Conservation (phyloP, 495 filamentous ascomycete genomes). For the Tuber aestivum region DNA sequence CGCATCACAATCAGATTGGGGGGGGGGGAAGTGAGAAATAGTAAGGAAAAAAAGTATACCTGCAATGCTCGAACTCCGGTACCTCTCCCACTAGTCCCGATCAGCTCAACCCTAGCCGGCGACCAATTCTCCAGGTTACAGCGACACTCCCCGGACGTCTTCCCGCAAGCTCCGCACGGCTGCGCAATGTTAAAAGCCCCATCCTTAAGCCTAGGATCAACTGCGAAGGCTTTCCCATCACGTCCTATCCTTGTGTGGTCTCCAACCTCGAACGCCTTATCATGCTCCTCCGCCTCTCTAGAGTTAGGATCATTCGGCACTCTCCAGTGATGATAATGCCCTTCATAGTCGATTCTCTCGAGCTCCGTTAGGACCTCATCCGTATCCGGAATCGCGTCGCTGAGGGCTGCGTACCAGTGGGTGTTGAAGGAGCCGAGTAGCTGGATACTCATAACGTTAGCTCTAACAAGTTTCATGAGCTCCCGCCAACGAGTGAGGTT, state of each 20-base stretch:
- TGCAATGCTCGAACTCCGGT: conserved; percentile 25
- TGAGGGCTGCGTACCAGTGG: conserved; percentile 8
- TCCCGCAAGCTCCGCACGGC: conserved; percentile 7
- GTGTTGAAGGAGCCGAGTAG: conserved; percentile 22
- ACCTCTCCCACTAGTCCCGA: conserved; percentile 6
- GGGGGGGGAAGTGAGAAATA: neutral
- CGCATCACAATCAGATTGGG: neutral
- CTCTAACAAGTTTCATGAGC: conserved; percentile 1
- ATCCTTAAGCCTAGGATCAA: conserved; percentile 9
- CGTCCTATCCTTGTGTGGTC: conserved; percentile 14
- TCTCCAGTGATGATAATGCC: conserved; percentile 22
- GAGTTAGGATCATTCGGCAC: conserved; percentile 4
- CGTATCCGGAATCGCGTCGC: neutral
- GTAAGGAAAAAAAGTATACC: conserved; percentile 1
- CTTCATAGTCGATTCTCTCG: neutral
- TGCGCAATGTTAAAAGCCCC: neutral
- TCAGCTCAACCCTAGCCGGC: conserved; percentile 15
- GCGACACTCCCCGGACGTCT: conserved; percentile 3
- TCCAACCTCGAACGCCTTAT: conserved; percentile 12
- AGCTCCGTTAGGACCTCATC: neutral
- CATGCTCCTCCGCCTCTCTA: conserved; percentile 1
- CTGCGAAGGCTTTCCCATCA: neutral
- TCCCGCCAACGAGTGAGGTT: neutral
- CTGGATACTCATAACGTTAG: conserved; percentile 18
- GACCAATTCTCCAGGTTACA: conserved; percentile 18